Base-by-base conservation (phyloP, 345 rosid genomes). In the Nasturtium officinale region DNA sequence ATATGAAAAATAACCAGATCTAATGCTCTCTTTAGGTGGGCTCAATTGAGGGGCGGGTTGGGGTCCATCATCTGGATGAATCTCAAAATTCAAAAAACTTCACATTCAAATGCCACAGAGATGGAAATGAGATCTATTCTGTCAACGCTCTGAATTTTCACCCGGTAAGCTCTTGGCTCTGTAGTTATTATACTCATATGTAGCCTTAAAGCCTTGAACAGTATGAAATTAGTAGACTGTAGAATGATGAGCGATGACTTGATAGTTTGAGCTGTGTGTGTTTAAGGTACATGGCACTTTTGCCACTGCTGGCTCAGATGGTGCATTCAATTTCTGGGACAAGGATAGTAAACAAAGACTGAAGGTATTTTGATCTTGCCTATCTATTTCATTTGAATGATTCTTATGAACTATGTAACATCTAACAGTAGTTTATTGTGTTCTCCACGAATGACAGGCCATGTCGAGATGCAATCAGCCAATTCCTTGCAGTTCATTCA, bases 301-400 rank as follows among this genome's bases (percentile, higher is more conserved):
- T 85, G 96, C 98, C 35, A 96, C 99, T 33, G 94, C 99, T 37
- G 97, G 99, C 28, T 96, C 99, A 13, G 98, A 96, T 77, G 99
- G 98, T 37, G 90, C 97, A 56, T 92, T 96, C 80, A 90, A 90
- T 71, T 96, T 96, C 76, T 96, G 99, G 99, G 99, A 96, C 83
- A 96, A 96, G 85, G 99, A 96, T 74, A 96, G 98, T 69, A 96
- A 96, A 77, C 99, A 96, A 75, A 85, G 98, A 67, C 90, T 96
- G 18, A 96, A 96, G 99, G 99, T 91, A 71, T 40, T n/a, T 61
- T 48, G 56, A 13, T 18, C 51, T 57, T 65, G 13, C 42, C 13
- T 57, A 54, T 18, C 13, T 56, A 7, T 70, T 54, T 71, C 9
- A 18, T 29, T 4, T 0, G 11, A 28, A 0, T 10, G 6, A 5